A percentile compares a stretch with the other conserved stretches of the same genome.
Evolutionary conservation across 2,329 filamentous ascomycete genomes (phyloP).

Genomic region (Exophiala spinifera): DNA sequence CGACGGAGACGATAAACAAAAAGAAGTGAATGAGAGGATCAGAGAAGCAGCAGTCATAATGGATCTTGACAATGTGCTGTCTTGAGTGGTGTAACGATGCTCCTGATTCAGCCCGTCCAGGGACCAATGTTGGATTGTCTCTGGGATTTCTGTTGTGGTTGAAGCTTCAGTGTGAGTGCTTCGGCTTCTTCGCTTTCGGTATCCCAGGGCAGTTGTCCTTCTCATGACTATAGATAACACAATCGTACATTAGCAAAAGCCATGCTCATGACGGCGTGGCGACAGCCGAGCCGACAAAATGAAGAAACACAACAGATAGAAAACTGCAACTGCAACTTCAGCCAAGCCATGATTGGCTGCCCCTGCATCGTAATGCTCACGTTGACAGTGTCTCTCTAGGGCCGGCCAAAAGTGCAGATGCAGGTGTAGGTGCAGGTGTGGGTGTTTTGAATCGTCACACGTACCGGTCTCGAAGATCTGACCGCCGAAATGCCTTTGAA

Average conservation of each 20-base stretch:
- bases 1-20: neutral
- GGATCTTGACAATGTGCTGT: neutral
- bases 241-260: neutral
- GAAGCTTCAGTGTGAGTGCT: no score
- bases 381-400: no score
- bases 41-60: slow-evolving; percentile 2
- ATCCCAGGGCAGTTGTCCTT: neutral
- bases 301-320: no score
- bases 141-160: neutral
- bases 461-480: slow-evolving; percentile 15
- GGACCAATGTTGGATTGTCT: neutral
- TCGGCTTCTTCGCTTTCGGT: neutral
- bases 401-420: neutral
- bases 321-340: no score
- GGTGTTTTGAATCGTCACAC: neutral
- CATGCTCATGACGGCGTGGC: no score
- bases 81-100: no score
- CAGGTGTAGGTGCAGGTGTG: no score
- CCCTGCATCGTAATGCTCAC: no score
- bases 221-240: neutral
- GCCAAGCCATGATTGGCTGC: no score
- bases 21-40: neutral
- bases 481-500: slow-evolving; percentile 4
- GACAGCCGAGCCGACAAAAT: no score
- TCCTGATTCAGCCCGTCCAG: no score